Conservation (phyloP, 129 eudicot species). For the Flaveria ramosissima region DNA sequence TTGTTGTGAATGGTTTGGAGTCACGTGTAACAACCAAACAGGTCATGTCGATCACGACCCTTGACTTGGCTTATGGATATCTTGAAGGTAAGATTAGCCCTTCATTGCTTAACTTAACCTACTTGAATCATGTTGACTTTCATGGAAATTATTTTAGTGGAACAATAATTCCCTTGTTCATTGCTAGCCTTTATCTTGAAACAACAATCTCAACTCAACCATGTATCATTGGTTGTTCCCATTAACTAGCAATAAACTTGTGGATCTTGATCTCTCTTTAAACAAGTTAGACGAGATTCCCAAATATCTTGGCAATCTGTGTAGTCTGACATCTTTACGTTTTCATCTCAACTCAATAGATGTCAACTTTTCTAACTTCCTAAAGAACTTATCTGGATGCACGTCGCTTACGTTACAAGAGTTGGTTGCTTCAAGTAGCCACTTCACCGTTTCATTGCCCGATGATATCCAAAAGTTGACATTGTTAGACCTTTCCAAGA, state of each 20-base stretch:
- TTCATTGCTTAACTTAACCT: conserved; percentile 25
- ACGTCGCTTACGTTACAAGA: neutral
- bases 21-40: conserved; percentile 1
- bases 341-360: neutral
- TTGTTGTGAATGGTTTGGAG: conserved; percentile 19
- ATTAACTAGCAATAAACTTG: neutral
- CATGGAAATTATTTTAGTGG: neutral
- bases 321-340: neutral
- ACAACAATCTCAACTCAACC: conserved; percentile 25
- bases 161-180: neutral
- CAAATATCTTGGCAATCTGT: neutral
- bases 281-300: conserved; percentile 16
- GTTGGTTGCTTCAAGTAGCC: neutral
- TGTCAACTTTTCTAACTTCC: neutral
- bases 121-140: neutral
- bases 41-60: conserved; percentile 30
- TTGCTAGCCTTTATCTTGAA: neutral
- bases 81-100: conserved; percentile 32
- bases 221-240: conserved; percentile 15
- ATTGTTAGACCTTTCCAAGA: neutral
- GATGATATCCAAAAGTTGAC: neutral
- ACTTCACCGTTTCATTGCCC: neutral
- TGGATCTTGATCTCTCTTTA: neutral
- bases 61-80: neutral
- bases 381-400: neutral